phyloP scores from a whole-genome alignment of 805 yeast species.

The Ogataea trehalophila region DNA sequence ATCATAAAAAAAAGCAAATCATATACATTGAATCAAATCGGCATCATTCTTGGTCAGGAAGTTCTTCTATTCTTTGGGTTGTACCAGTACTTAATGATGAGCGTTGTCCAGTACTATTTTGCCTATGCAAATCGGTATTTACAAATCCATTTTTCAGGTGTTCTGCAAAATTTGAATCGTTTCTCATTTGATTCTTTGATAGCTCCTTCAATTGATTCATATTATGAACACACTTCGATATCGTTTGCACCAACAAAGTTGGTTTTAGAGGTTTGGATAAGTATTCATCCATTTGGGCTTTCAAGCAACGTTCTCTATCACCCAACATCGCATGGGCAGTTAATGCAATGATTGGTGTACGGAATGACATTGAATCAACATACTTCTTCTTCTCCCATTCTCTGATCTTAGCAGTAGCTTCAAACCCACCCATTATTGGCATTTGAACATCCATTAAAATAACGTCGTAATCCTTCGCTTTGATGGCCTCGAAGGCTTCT shows the following conservation, averaged over 20 bases:
- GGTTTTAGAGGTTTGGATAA: constrained; percentile 86
- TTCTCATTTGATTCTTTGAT: constrained; percentile 37
- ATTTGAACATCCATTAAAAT: constrained; percentile 91
- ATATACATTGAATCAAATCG: background rate
- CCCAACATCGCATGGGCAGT: constrained; percentile 96
- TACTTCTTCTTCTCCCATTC: constrained; percentile 86
- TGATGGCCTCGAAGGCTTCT: constrained; percentile 74
- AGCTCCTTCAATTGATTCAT: constrained; percentile 57
- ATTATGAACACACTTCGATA: constrained; percentile 75
- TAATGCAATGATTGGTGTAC: constrained; percentile 84
- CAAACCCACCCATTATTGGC: constrained; percentile 96
- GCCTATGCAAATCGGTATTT: constrained; percentile 10
- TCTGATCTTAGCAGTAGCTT: constrained; percentile 80
- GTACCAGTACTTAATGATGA: background rate
- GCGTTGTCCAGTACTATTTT: background rate
- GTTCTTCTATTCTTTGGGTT: background rate
- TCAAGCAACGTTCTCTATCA: constrained; percentile 79
- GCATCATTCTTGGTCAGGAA: background rate
- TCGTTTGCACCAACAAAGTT: constrained; percentile 74
- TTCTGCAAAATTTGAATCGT: constrained; percentile 42
- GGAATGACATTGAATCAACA: constrained; percentile 55
- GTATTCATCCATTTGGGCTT: constrained; percentile 91
- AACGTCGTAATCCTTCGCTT: constrained; percentile 66
- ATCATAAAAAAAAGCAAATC: background rate
- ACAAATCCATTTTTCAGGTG: constrained; percentile 20